phyloP scores from a whole-genome alignment of 371 early-diverging fungal species.

The Gilbertella persicaria region DNA sequence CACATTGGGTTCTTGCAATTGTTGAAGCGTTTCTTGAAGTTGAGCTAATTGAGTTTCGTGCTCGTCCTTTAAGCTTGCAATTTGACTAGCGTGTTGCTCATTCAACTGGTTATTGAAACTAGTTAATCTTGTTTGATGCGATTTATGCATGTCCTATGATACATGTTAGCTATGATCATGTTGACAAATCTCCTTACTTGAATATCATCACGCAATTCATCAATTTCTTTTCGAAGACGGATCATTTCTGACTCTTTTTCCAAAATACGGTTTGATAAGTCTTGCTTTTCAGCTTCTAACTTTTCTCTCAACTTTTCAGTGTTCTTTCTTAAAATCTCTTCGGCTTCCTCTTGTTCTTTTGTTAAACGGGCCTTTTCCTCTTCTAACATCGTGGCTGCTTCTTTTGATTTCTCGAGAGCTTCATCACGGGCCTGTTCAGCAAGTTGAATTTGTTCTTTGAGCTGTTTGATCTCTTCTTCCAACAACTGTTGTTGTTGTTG shows the following conservation, averaged over 20 bases:
- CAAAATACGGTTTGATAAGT: slow-evolving; percentile 15
- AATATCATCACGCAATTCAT: slow-evolving; percentile 29
- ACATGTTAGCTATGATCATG: no score
- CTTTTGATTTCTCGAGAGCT: slow-evolving; percentile 13
- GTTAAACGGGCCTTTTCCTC: slow-evolving; percentile 20
- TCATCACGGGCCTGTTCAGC: slow-evolving; percentile 15
- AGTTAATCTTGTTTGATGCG: slow-evolving; percentile 28
- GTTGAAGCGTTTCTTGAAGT: slow-evolving; percentile 17
- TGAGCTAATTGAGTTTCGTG: slow-evolving; percentile 19
- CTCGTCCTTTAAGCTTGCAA: slow-evolving; percentile 17
- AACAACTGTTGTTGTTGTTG: not conserved
- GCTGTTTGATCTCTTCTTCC: slow-evolving; percentile 10
- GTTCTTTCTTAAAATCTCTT: slow-evolving; percentile 27
- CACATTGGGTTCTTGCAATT: slow-evolving; percentile 15
- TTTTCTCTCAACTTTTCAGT: slow-evolving; percentile 32
- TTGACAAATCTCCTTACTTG: slow-evolving; percentile 23
- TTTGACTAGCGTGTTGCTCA: slow-evolving; percentile 23
- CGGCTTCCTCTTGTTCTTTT: slow-evolving; percentile 25
- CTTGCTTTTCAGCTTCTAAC: slow-evolving; percentile 26
- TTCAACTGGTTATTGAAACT: slow-evolving; percentile 22
- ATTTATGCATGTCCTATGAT: slow-evolving; percentile 28
- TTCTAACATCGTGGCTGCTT: slow-evolving; percentile 7
- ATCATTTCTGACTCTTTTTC: slow-evolving; percentile 25
- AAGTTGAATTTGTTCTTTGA: slow-evolving; percentile 7
- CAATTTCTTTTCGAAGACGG: slow-evolving; percentile 24